Evolutionary conservation across 2,329 filamentous ascomycete species (phyloP).

Genomic region (Colletotrichum salicis): DNA sequence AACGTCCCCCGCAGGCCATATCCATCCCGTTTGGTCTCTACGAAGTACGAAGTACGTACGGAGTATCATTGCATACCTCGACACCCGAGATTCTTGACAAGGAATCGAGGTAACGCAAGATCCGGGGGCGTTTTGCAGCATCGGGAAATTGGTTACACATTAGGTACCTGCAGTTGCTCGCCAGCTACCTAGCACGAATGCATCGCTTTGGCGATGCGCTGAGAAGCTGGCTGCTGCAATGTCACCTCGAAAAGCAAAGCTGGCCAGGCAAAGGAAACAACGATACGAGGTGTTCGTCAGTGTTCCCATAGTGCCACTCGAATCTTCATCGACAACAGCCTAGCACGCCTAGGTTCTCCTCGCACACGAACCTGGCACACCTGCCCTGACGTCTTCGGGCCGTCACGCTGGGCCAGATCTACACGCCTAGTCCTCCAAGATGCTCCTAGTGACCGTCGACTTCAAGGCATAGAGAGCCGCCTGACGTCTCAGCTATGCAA

Average conservation of each 20-base stretch:
- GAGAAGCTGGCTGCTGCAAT: not conserved
- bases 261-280: conserved; percentile 13
- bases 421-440: conserved; percentile 24
- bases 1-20: not conserved
- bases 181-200: not conserved
- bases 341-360: not conserved
- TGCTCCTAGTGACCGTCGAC: conserved; percentile 21
- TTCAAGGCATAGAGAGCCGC: conserved; percentile 9
- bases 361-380: conserved; percentile 7
- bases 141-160: not conserved
- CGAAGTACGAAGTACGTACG: no score
- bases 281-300: not conserved
- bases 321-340: not conserved
- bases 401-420: conserved; percentile 32
- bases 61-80: not conserved
- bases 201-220: not conserved
- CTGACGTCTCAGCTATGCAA: conserved; percentile 6
- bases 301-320: not conserved
- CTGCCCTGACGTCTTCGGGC: conserved; percentile 29
- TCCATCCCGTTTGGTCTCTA: not conserved
- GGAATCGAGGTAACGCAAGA: not conserved
- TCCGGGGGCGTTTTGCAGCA: not conserved
- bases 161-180: not conserved
- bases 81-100: no score
- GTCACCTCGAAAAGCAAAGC: conserved; percentile 2